Evolutionary conservation across 495 filamentous ascomycete genomes (phyloP).

Genomic region (Penicillium cataractarum): DNA sequence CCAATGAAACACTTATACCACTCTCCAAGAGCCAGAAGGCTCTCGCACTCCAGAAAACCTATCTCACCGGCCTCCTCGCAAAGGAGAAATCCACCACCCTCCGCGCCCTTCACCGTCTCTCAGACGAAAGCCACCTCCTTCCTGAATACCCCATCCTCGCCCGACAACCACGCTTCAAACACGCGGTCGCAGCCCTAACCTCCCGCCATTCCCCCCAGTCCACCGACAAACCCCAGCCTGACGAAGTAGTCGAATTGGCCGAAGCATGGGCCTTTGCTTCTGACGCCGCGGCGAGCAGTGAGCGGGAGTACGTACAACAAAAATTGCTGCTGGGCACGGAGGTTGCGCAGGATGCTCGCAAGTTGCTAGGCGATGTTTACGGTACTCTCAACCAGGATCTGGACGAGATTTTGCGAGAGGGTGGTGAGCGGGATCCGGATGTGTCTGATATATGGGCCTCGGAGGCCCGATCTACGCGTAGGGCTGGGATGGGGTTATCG

Average conservation of each 20-base stretch:
- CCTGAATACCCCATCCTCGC: slow-evolving; percentile 60
- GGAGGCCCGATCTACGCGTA: slow-evolving; percentile 35
- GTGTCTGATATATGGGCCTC: slow-evolving; percentile 42
- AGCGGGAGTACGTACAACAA: slow-evolving; percentile 43
- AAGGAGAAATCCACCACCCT: slow-evolving; percentile 62
- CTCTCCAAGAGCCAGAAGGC: slow-evolving; percentile 65
- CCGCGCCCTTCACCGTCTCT: slow-evolving; percentile 60
- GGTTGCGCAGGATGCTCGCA: slow-evolving; percentile 35
- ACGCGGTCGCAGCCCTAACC: slow-evolving; percentile 38
- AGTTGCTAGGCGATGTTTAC: slow-evolving; percentile 40
- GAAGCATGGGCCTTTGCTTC: slow-evolving; percentile 57
- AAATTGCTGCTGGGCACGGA: slow-evolving; percentile 40
- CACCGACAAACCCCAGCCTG: slow-evolving; percentile 24
- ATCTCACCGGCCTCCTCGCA: slow-evolving; percentile 58
- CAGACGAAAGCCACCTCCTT: slow-evolving; percentile 71
- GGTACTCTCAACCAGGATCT: slow-evolving; percentile 42
- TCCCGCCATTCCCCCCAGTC: slow-evolving; percentile 25
- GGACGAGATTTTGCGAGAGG: slow-evolving; percentile 28
- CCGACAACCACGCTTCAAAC: slow-evolving; percentile 48
- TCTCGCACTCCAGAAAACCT: slow-evolving; percentile 65
- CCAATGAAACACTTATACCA: slow-evolving; percentile 57
- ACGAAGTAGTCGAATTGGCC: slow-evolving; percentile 41
- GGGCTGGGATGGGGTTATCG: slow-evolving; percentile 15
- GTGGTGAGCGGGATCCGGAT: slow-evolving; percentile 19
- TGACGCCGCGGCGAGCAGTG: slow-evolving; percentile 39